Evolutionary conservation across 768 basidiomycete genomes (phyloP), one percentile per base, ranked within the genome.

Genomic region (Termitomyces sp.): DNA sequence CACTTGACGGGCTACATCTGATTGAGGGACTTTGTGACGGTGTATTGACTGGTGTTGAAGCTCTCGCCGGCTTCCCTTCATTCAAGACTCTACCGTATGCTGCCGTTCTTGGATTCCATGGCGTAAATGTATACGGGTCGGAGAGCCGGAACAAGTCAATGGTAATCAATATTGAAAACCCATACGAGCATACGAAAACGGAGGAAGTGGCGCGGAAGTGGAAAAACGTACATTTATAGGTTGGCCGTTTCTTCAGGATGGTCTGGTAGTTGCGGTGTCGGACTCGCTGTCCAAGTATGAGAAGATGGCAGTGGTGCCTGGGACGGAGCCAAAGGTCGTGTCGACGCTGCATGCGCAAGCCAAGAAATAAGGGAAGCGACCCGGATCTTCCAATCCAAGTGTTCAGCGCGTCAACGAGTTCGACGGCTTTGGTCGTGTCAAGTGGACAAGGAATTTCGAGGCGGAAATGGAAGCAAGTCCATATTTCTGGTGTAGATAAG

Each of bases 161-260:
- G 87, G 77, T 98, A 51, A 80, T 98, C 23, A 84, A 90, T 62
- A 84, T 98, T 63, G 75, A 89, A 47, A 91, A 92, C 66, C 81
- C 81, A 0, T 80, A 87, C 68, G 90, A 93, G 59, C 72, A 71
- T 45, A 75, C 75, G 61, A 89, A 86, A 69, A 72, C 82, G 6
- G 84, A 88, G 65, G 89, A 90, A 14, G 71, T 97, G 25, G 96
- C 93, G 8, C 71, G 75, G 44, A 78, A 81, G 75, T 98, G 44
- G 93, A 90, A 16, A 75, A 87, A 66, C 81, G 89, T 41, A 84
- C 82, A 0, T 98, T 90, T 68, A 75, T 87, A 55, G 86, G 87
- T 25, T 99, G 96, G 95, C 97, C 97, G 0, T 98, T 95, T 79
- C 73, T 99, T 41, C 90, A 90, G 63, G 97, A 99, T 73, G 96